These are phyloP conservation scores for Apiotrichum akiyoshidainum DNA, from an alignment of 1,284 basidiomycete species.

Conservation along the genomic window DNA sequence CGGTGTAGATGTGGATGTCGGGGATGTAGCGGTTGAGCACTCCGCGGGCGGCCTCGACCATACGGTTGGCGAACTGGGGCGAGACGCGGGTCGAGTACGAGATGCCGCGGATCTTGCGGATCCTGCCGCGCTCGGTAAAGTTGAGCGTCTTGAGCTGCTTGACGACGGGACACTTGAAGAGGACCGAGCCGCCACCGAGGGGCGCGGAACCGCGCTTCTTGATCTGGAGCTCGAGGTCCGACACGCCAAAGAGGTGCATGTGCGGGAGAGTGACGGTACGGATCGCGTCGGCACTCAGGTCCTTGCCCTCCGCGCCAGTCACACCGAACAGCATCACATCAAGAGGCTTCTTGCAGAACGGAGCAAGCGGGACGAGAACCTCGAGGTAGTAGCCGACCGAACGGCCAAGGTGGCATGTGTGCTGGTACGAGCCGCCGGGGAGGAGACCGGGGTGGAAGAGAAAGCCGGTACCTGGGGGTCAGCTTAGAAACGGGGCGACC, in stretches of 20 bases:
- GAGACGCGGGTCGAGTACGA: slow-evolving; percentile 94
- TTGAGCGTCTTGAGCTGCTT: slow-evolving; percentile 87
- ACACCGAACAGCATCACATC: slow-evolving; percentile 79
- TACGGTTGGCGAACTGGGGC: slow-evolving; percentile 94
- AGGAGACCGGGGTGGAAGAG: slow-evolving; percentile 90
- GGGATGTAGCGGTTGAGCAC: slow-evolving; percentile 95
- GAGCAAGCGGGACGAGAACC: slow-evolving; percentile 81
- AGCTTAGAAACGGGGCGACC: too few relatives aligned
- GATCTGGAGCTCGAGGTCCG: slow-evolving; percentile 85
- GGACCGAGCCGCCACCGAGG: slow-evolving; percentile 84
- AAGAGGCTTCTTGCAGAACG: slow-evolving; percentile 87
- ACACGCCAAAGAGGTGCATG: slow-evolving; percentile 81
- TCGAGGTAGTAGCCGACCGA: slow-evolving; percentile 94
- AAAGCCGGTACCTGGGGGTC: slow-evolving; percentile 71
- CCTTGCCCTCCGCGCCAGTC: slow-evolving; percentile 76
- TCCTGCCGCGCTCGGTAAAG: slow-evolving; percentile 83
- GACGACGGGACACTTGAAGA: slow-evolving; percentile 88
- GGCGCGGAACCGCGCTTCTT: slow-evolving; percentile 90
- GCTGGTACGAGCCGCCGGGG: slow-evolving; percentile 72
- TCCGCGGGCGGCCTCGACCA: slow-evolving; percentile 89
- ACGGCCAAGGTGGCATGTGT: slow-evolving; percentile 82
- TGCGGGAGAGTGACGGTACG: slow-evolving; percentile 91
- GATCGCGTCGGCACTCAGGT: slow-evolving; percentile 85
- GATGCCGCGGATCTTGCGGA: slow-evolving; percentile 92
- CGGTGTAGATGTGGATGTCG: slow-evolving; percentile 96